Base-by-base conservation (phyloP, 495 filamentous ascomycete genomes). In the Evernia prunastri region DNA sequence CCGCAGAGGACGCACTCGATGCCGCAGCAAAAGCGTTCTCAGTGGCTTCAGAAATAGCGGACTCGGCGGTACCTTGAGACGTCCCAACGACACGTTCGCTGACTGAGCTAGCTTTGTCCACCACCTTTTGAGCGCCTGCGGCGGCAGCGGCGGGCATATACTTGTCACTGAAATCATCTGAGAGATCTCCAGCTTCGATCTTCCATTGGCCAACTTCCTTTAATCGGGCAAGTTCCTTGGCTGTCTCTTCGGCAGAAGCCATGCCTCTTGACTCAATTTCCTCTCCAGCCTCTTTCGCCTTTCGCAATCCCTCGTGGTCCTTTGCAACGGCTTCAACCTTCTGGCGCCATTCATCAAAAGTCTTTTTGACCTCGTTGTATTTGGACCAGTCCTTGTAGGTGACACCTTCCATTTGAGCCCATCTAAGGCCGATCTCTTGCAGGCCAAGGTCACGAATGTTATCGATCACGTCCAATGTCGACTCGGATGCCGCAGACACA, bases 381-480 rank as follows among this genome's bases (percentile, higher is more conserved):
- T 89, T 89, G 35, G 84, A 83, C 95, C 95, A 99, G 72, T 97
- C 92, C 69, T 94, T 92, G 79, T 97, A 96, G 9, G 92, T 92
- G 64, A 99, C 84, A 43, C 88, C 88, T 59, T 97, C 93, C 82
- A 90, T 96, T 88, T 90, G 95, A 2, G 92, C 92, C 92, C 95
- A 99, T 64, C 94, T 90, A 84, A 95, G 92, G 47, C 95, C 95
- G 60, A 99, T 90, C 70, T 96, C 93, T 71, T 96, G 91, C 11
- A 99, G 80, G 3, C 92, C 91, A 11, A 96, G 80, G 67, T 97
- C 91, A 27, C 90, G 84, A 62, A 96, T 91, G 59, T 83, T 81
- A 67, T 94, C 89, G 42, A 99, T 81, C 40, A 95, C 89, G 61
- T 84, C 81, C 33, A 97, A 82, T 11, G 92, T 96, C 27, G 86